Evolutionary conservation across 371 early-diverging fungal species (phyloP), one percentile per base, ranked within the genome.

Genomic region (Mortierella sp.): DNA sequence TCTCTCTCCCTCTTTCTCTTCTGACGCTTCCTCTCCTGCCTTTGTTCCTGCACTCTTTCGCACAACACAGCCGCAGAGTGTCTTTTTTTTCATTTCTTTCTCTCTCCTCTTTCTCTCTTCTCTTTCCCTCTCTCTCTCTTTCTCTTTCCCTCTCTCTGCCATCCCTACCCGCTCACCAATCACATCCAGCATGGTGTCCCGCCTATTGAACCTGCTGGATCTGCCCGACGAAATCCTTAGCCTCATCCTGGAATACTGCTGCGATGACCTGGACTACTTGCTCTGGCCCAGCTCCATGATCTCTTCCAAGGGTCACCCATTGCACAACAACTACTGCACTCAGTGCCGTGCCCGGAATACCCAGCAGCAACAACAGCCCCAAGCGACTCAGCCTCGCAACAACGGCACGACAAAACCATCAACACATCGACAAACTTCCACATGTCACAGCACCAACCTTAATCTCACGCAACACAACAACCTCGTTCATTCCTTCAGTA

Each of bases 161-260:
- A 19, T 19, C 7, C n/a, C 12, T 45, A 45, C 24, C 26, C 21
- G 49, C 7, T 23, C 45, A 46, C 27, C 39, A 50, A n/a, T n/a
- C n/a, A n/a, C n/a, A n/a, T n/a, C n/a, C n/a, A n/a, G n/a, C n/a
- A 53, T 54, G 58, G 19, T 46, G 21, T 46, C 55, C 46, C 54
- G n/a, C 24, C 48, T 58, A n/a, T 45, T 52, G 21, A 49, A 63
- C 12, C 50, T 69, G 24, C 54, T 69, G 27, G 62, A 63, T 53
- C 54, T 69, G 0, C 70, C 70, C 3, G 63, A 58, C 28, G 70
- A 69, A 27, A 54, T 69, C 45, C 49, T 69, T 3, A 34, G 53
- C 9, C 23, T 52, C 54, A 69, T 69, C 39, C 18, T 69, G 9
- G 30, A 18, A 26, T 69, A 69, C 24, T 69, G 70, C 28, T 63